Evolutionary conservation across 768 basidiomycete genomes (phyloP), one percentile per base, ranked within the genome.

Genomic region (Mycena crocata): DNA sequence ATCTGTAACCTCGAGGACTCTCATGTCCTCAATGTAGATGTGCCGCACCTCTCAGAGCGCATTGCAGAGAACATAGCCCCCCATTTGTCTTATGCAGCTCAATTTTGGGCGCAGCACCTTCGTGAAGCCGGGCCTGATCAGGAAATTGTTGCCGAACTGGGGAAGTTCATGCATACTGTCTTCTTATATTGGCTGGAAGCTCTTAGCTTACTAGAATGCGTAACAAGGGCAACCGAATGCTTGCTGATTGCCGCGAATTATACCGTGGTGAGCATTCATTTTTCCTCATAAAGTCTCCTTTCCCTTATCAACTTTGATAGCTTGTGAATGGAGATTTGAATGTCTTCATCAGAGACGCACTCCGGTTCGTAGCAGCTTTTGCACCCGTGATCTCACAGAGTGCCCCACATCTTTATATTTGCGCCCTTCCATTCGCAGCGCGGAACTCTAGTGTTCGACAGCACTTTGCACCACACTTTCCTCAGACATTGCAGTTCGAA

Each of bases 401-500:
- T 34, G 50, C 21, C 3, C 50, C 50, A 17, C 50, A 51, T 14
- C 32, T 51, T 23, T 51, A 51, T 23, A 10, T 34, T 2, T 62
- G 51, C 7, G 62, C 54, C 21, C n/a, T 63, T 19, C 34, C 54
- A 13, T 19, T 63, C 30, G 45, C 62, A 21, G 9, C 35, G 8
- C 35, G 35, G 35, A 15, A 15, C 35, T 37, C 35, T 9, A 37
- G 35, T 8, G 35, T 37, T 15, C 9, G 9, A 15, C 8, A 37
- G 35, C 35, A 37, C 9, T 37, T 37, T 37, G 15, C 35, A 9
- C 9, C 35, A 37, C 15, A 15, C 9, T 37, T 37, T 37, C 35
- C 35, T 15, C 35, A 15, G 35, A 37, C 35, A 8, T 15, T 37
- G 9, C 8, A 9, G 15, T 37, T 37, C 15, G 9, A 37, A 15